Evolutionary conservation across 148 eudicot genomes (phyloP), one percentile per base, ranked within the genome.

Genomic region (Arbutus unedo): DNA sequence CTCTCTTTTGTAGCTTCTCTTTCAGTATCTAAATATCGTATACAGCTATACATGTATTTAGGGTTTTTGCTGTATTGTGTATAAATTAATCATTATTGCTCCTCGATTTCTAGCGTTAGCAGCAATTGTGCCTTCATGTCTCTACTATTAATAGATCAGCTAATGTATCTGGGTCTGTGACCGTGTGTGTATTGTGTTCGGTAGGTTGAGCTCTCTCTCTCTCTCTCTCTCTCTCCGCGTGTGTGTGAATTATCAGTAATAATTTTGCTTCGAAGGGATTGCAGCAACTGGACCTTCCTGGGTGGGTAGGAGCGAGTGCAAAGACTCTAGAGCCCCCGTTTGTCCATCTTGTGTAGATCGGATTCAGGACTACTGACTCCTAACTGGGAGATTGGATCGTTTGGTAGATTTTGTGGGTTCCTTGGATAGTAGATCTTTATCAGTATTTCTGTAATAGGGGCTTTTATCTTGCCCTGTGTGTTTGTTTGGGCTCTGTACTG

Each of bases 101-200:
- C 14, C 64, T 54, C 19, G 79, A 76, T 50, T 76, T 76, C 60
- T 76, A 76, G 79, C 60, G 51, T 23, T 53, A 6, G 59, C 23
- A 13, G 78, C 16, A 50, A 76, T 76, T 23, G 43, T 51, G 64
- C 15, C 51, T 23, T 76, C 59, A 25, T 25, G 59, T 76, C 9
- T 51, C 21, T 50, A 11, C n/a, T 11, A 15, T 76, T 23, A 6
- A 13, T 18, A 50, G 64, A 55, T 25, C 41, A 44, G 47, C 55
- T 51, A 1, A 15, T 38, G 64, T 49, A 54, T 38, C 79, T 54
- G 41, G 64, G 8, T 9, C 48, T 19, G 13, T 47, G 56, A 51
- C 2, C 31, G n/a, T 23, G 16, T 11, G 43, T 31, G 0, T 11
- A 3, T 19, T 47, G n/a, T 70, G 49, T 43, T 70, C 18, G 4